Percentiles rank a stretch among this genome's conserved stretches.
Conservation (phyloP, 768 basidiomycete species). For the Tulasnella sp. region DNA sequence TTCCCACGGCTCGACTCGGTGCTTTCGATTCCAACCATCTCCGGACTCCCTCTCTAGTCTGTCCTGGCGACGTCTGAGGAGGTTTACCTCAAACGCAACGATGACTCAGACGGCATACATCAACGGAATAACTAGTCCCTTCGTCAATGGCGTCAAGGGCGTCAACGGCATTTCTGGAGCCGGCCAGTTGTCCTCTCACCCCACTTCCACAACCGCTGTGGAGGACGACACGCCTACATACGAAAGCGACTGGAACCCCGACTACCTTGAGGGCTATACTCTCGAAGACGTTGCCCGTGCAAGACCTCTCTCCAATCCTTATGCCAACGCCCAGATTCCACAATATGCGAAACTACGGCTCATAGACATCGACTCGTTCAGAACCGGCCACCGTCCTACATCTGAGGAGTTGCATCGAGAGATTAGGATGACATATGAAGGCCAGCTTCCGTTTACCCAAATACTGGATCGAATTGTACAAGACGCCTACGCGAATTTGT, state of each 20-base stretch:
- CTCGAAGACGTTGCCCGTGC: slow-evolving; percentile 6
- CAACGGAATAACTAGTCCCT: slow-evolving; percentile 3
- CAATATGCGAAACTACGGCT: slow-evolving; percentile 14
- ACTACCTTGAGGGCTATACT: slow-evolving; percentile 24
- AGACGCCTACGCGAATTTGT: slow-evolving; percentile 76
- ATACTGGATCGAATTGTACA: slow-evolving; percentile 73
- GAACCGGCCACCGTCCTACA: slow-evolving; percentile 23
- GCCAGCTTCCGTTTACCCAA: slow-evolving; percentile 68
- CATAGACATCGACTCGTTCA: slow-evolving; percentile 24
- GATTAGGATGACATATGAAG: slow-evolving; percentile 44
- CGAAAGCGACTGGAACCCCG: slow-evolving; percentile 18
- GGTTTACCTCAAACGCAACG: background rate
- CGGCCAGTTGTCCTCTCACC: slow-evolving; percentile 9
- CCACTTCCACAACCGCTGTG: slow-evolving; percentile 18
- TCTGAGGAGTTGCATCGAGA: slow-evolving; percentile 10
- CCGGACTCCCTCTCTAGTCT: background rate
- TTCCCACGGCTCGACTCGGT: background rate
- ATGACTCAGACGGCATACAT: slow-evolving; percentile 11
- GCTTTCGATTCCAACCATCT: slow-evolving; percentile 6
- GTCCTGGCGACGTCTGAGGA: slow-evolving; percentile 12
- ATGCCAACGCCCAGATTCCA: slow-evolving; percentile 5
- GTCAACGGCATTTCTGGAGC: background rate
- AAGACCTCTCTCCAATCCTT: slow-evolving; percentile 18
- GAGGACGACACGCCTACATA: slow-evolving; percentile 12
- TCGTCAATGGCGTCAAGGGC: slow-evolving; percentile 22